Evolutionary conservation across 768 basidiomycete species (phyloP), one percentile per base, ranked within the genome.

Genomic region (Hirschioporus abietinus): DNA sequence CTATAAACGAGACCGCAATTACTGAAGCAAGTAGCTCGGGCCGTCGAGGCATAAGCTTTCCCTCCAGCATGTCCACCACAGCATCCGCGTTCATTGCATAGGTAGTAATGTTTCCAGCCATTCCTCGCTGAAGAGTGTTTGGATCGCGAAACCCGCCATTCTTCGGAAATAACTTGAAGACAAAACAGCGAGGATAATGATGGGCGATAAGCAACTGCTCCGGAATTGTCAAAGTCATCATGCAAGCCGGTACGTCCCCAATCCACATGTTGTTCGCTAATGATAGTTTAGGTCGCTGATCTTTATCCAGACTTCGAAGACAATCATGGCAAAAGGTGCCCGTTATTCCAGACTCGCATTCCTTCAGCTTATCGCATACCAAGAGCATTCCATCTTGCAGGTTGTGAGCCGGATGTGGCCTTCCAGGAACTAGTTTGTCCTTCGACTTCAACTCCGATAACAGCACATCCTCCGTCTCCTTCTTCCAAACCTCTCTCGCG

Each of bases 261-360:
- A 80, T 73, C 81, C 80, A 82, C 35, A 82, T 59, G 7, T 73
- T 70, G 65, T 81, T 82, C 9, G 78, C 77, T 0, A 83, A 72
- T 0, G 76, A 67, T 1, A 76, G 66, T 18, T 25, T 26, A 0
- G 77, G 77, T 1, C 36, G 64, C 63, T 60, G 64, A 60, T 63
- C 65, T 3, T 17, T 15, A 15, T 2, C 17, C 30, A 61, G 17
- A 8, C 2, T 5, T 24, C 23, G 10, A 17, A 25, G 10, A 61
- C 60, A 61, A 6, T 25, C 30, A 25, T 5, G 3, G 17, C 60
- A 61, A 24, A 61, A 25, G 17, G 15, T 5, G 5, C 42, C 42
- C 4, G 42, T 10, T 20, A 20, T 6, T 52, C 42, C 42, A 20
- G 12, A 52, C 42, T 52, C 42, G 4, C 5, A 5, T 12, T 52